Percentiles rank a stretch among this genome's conserved stretches.
Conservation (phyloP, 2,329 filamentous ascomycete species). For the Talaromyces albobiverticillius region DNA sequence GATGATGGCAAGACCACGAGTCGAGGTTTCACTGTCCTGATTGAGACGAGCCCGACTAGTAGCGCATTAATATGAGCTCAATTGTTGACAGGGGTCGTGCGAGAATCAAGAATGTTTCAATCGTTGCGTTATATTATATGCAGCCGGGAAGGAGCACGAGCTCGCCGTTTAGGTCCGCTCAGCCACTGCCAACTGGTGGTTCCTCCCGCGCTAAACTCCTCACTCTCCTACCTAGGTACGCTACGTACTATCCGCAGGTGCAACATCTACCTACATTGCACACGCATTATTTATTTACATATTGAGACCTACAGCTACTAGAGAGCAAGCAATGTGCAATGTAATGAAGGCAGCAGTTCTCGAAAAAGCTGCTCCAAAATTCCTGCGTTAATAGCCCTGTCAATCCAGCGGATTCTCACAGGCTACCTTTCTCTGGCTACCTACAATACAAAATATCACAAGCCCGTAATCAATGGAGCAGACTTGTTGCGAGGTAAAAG, state of each 20-base stretch:
- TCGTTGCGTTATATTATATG: slow-evolving; percentile 1
- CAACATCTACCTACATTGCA: no score
- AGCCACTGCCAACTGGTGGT: slow-evolving; percentile 14
- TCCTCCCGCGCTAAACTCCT: slow-evolving; percentile 9
- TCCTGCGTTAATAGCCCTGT: not conserved
- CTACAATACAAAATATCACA: slow-evolving; percentile 12
- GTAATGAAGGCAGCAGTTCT: not conserved
- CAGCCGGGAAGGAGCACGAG: slow-evolving; percentile 14
- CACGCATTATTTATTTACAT: no score
- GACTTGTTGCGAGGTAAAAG: not conserved
- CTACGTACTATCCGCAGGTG: no score
- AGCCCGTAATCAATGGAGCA: not conserved
- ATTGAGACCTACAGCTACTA: no score
- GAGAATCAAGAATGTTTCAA: not conserved
- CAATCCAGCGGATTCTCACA: no score
- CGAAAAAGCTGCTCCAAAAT: slow-evolving; percentile 1
- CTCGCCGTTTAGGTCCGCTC: slow-evolving; percentile 13
- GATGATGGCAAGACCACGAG: not conserved
- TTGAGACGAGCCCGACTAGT: not conserved
- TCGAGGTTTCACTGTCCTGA: not conserved
- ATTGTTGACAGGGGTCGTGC: not conserved
- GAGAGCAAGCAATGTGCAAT: no score
- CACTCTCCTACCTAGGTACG: no score
- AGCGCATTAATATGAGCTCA: not conserved
- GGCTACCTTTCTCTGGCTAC: slow-evolving; percentile 10